phyloP scores from a whole-genome alignment of 306 rosid genomes.

The Lotus japonicus region DNA sequence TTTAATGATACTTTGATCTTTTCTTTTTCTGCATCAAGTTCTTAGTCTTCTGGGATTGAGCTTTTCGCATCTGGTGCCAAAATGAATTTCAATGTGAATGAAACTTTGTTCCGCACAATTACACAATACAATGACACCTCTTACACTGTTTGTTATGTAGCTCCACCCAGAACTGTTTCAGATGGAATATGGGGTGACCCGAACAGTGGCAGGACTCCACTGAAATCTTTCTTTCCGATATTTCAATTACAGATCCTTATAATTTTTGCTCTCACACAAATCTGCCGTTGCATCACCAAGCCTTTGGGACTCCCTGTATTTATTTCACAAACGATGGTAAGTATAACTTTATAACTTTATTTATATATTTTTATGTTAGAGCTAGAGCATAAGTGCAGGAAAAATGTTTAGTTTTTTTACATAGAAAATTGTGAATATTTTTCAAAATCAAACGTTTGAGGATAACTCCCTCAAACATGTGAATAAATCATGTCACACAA shows the following conservation, averaged over 20 bases:
- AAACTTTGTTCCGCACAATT: background rate
- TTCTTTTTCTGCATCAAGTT: background rate
- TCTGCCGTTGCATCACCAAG: conserved; percentile 25
- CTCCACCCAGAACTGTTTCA: conserved; percentile 29
- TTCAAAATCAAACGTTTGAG: too few relatives aligned
- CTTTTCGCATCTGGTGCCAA: background rate
- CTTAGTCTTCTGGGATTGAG: background rate
- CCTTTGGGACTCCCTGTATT: conserved; percentile 41
- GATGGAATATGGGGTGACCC: conserved; percentile 33
- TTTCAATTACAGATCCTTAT: conserved; percentile 44
- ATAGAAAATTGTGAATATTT: too few relatives aligned
- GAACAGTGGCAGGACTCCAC: conserved; percentile 8
- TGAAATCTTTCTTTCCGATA: conserved; percentile 25
- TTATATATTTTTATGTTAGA: background rate
- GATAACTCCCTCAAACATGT: too few relatives aligned
- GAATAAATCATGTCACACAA: too few relatives aligned
- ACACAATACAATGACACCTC: background rate
- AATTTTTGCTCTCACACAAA: conserved; percentile 29
- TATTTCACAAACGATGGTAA: conserved; percentile 51
- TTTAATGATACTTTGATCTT: too few relatives aligned
- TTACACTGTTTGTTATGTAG: background rate
- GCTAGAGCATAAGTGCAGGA: too few relatives aligned
- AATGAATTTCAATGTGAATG: background rate
- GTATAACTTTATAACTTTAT: background rate
- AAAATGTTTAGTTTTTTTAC: too few relatives aligned